phyloP scores from a whole-genome alignment of 192 early-diverging fungal species.

The Linnemannia exigua region DNA sequence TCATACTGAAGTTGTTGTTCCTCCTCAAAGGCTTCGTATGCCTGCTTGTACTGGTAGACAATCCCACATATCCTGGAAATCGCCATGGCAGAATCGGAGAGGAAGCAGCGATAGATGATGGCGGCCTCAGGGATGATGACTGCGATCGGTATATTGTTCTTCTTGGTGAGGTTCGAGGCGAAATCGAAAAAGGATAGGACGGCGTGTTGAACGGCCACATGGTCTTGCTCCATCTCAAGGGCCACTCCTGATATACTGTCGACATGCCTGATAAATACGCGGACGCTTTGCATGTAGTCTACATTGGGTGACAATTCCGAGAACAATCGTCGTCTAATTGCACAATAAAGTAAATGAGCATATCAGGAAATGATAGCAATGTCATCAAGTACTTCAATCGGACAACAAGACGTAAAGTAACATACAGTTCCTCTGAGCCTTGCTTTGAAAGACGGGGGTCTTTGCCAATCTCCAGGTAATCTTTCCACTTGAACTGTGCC shows the following conservation, averaged over 20 bases:
- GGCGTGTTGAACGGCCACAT: constrained; percentile 61
- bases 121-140: constrained; percentile 63
- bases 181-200: constrained; percentile 65
- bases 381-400: background rate
- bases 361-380: background rate
- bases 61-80: constrained; percentile 65
- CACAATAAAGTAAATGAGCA: background rate
- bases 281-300: constrained; percentile 60
- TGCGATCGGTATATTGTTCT: constrained; percentile 35
- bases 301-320: constrained; percentile 56
- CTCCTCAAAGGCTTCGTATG: constrained; percentile 59
- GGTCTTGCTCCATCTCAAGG: constrained; percentile 58
- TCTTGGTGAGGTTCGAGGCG: constrained; percentile 30
- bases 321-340: constrained; percentile 46
- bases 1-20: constrained; percentile 43
- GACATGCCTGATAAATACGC: constrained; percentile 60
- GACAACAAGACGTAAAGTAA: background rate
- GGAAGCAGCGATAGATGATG: constrained; percentile 60
- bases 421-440: constrained; percentile 42
- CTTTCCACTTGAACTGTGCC: constrained; percentile 59
- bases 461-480: constrained; percentile 45
- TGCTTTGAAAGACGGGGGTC: constrained; percentile 22
- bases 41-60: constrained; percentile 57
- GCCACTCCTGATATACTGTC: constrained; percentile 50
- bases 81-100: constrained; percentile 61